Evolutionary conservation across 1,284 basidiomycete genomes (phyloP).

Genomic region (Puccinia hordei): DNA sequence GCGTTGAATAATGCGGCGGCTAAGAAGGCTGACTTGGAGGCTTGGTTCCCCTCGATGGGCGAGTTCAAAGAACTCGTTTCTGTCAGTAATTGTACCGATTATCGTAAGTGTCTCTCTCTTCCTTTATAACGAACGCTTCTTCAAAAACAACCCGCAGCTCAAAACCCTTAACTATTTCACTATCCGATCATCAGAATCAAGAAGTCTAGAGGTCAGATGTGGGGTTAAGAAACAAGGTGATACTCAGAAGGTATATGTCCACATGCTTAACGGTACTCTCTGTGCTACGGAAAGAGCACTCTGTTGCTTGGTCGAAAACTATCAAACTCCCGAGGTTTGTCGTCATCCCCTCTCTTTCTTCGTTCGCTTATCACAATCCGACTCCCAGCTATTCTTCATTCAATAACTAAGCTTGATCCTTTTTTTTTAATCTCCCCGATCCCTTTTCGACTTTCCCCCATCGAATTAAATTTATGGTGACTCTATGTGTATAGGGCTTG

Average conservation of each 20-base stretch:
- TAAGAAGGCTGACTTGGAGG: slow-evolving; percentile 91
- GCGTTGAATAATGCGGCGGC: slow-evolving; percentile 94
- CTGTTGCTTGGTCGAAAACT: slow-evolving; percentile 98
- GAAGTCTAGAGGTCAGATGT: slow-evolving; percentile 83
- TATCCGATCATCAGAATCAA: slow-evolving; percentile 68
- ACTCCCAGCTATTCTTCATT: neutral
- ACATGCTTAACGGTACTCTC: slow-evolving; percentile 97
- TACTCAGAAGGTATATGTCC: slow-evolving; percentile 84
- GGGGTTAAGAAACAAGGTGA: slow-evolving; percentile 85
- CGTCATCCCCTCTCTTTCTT: neutral
- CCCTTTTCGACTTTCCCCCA: no score
- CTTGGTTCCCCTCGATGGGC: slow-evolving; percentile 98
- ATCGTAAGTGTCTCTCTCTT: slow-evolving; percentile 57
- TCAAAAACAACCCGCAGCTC: neutral
- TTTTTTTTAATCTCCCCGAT: neutral
- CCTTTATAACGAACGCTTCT: no score
- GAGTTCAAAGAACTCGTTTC: slow-evolving; percentile 80
- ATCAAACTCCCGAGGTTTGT: slow-evolving; percentile 77
- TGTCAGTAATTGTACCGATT: slow-evolving; percentile 63
- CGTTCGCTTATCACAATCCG: neutral
- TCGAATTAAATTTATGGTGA: neutral
- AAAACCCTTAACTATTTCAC: neutral
- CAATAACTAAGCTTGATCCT: neutral
- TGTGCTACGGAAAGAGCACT: slow-evolving; percentile 94
- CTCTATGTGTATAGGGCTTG: slow-evolving; percentile 23